These are phyloP conservation scores for Paratrypanosoma confusum DNA, from an alignment of 208 protist genomes.

Conservation along the genomic window DNA sequence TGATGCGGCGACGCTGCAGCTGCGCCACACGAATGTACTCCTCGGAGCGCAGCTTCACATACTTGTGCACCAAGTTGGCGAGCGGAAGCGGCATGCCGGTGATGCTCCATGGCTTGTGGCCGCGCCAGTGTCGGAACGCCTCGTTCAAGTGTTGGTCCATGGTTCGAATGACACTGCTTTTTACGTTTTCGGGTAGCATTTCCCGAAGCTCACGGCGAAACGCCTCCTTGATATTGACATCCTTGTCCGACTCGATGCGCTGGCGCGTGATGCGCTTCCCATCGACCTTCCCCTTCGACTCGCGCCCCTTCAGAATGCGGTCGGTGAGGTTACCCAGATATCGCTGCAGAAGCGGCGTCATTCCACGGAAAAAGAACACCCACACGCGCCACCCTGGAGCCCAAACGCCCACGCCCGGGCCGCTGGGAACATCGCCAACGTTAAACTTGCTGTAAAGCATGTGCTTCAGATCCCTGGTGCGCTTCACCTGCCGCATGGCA, in stretches of 20 bases:
- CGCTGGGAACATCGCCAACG: constrained; percentile 98
- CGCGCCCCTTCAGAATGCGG: constrained; percentile 98
- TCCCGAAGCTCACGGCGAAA: constrained; percentile 99
- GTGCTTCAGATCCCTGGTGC: constrained; percentile 99
- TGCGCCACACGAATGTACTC: constrained; percentile 99
- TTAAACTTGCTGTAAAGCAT: constrained; percentile 99
- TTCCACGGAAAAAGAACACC: constrained; percentile 99
- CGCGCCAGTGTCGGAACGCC: constrained; percentile 98
- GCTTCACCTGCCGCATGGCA: constrained; percentile 99
- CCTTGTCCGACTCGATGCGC: constrained; percentile 99
- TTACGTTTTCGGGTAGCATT: constrained; percentile 99
- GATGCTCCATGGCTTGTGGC: constrained; percentile 99
- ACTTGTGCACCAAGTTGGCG: constrained; percentile 99
- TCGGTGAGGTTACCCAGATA: constrained; percentile 99
- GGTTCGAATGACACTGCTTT: constrained; percentile 91
- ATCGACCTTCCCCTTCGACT: constrained; percentile 88
- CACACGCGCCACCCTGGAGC: constrained; percentile 99
- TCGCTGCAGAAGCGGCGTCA: constrained; percentile 99
- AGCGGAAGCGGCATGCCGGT: constrained; percentile 97
- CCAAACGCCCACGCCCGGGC: constrained; percentile 99
- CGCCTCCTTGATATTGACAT: constrained; percentile 98
- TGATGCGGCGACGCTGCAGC: constrained; percentile 99
- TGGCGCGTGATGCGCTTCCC: constrained; percentile 99
- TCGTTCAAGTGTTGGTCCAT: constrained; percentile 99
- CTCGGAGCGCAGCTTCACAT: constrained; percentile 99